Conservation (phyloP, 2,329 filamentous ascomycete species). For the Fusarium chuoi region DNA sequence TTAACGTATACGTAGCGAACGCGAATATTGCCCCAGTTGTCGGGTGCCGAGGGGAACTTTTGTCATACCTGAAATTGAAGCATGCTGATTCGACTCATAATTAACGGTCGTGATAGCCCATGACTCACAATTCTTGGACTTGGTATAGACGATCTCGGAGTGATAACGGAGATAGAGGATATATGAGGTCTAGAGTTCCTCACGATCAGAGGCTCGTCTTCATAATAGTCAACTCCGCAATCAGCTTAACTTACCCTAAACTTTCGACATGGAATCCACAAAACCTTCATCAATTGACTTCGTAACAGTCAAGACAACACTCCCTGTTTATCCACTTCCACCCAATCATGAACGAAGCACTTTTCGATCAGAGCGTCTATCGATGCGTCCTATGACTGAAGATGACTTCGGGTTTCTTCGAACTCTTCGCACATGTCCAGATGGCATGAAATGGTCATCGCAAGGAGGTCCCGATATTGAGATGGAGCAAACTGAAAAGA, state of each 20-base stretch:
- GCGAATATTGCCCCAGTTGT: neutral
- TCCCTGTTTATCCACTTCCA: slow-evolving; percentile 57
- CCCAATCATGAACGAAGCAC: slow-evolving; percentile 51
- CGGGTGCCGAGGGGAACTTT: slow-evolving; percentile 11
- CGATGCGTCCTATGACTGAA: slow-evolving; percentile 61
- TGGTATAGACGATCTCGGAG: neutral
- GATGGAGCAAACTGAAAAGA: slow-evolving; percentile 55
- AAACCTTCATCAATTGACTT: slow-evolving; percentile 40
- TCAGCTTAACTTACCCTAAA: slow-evolving; percentile 7
- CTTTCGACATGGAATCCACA: slow-evolving; percentile 28
- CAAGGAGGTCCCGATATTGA: slow-evolving; percentile 55
- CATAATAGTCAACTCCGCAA: neutral
- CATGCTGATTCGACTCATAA: neutral
- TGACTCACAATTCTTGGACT: slow-evolving; percentile 6
- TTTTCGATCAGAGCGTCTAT: slow-evolving; percentile 63
- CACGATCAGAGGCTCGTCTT: neutral
- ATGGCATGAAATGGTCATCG: slow-evolving; percentile 70
- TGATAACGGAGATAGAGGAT: neutral
- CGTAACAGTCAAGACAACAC: slow-evolving; percentile 59
- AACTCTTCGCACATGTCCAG: slow-evolving; percentile 64
- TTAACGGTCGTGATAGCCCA: neutral
- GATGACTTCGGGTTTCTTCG: slow-evolving; percentile 63
- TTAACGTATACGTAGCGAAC: neutral
- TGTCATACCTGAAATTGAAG: neutral
- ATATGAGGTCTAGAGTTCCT: neutral